phyloP scores from a whole-genome alignment of 129 eudicot species.

The Centaurea solstitialis region DNA sequence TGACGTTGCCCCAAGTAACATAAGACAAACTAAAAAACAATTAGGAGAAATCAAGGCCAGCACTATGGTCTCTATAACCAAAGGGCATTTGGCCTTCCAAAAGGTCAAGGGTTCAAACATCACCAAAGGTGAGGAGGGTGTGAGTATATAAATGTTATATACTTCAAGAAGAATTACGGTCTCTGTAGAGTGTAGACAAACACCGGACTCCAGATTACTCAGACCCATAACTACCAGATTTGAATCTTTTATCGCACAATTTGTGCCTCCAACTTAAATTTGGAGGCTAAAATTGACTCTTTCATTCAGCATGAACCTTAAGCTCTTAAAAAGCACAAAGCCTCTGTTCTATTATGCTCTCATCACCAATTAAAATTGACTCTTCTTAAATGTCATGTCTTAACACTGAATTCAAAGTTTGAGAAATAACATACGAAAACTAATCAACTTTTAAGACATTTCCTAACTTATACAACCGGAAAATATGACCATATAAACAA shows the following conservation, averaged over 20 bases:
- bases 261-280: not conserved
- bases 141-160: not conserved
- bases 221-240: not conserved
- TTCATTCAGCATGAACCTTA: not conserved
- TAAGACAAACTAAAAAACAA: too few relatives aligned
- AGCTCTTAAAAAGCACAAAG: not conserved
- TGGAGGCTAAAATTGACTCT: not conserved
- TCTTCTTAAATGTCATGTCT: not conserved
- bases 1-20: too few relatives aligned
- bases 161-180: not conserved
- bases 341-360: constrained; percentile 2
- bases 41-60: too few relatives aligned
- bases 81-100: too few relatives aligned
- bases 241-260: not conserved
- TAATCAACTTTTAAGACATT: not conserved
- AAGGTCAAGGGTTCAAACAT: too few relatives aligned
- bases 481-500: not conserved
- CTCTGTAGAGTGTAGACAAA: not conserved
- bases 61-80: too few relatives aligned
- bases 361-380: not conserved
- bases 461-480: not conserved
- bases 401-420: not conserved
- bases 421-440: not conserved
- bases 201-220: not conserved
- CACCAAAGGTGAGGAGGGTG: too few relatives aligned